A percentile compares a stretch with the other conserved stretches of the same genome.
Evolutionary conservation across 1,139 yeast species (phyloP).

Genomic region (Nadsonia starkeyi-henricii): DNA sequence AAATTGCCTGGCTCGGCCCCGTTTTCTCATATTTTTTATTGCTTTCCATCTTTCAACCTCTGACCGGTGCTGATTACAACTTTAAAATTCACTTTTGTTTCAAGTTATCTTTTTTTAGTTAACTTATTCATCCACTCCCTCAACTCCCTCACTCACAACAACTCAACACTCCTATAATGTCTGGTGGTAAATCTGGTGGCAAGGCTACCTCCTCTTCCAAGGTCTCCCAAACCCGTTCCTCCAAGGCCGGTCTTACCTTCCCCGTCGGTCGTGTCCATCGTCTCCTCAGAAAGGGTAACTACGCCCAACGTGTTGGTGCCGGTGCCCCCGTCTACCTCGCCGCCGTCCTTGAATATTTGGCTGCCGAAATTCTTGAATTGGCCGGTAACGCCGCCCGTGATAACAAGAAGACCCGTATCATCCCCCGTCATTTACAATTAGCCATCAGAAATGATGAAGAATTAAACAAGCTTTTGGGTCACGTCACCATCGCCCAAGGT

Average conservation of each 20-base stretch:
- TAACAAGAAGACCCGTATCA: conserved; percentile 94
- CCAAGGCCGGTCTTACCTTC: conserved; percentile 97
- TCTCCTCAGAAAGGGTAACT: conserved; percentile 93
- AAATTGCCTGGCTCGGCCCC: no score
- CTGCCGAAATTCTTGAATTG: conserved; percentile 94
- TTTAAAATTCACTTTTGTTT: conserved; percentile 11
- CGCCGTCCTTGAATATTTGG: conserved; percentile 89
- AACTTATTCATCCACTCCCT: background rate
- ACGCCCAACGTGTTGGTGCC: conserved; percentile 98
- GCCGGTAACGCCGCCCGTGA: conserved; percentile 99
- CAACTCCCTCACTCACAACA: conserved; percentile 1
- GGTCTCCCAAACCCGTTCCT: conserved; percentile 94
- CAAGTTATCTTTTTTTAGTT: background rate
- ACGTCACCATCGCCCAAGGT: conserved; percentile 93
- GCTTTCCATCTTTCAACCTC: conserved; percentile 12
- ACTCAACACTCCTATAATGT: conserved; percentile 38
- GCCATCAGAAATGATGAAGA: conserved; percentile 98
- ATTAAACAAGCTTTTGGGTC: conserved; percentile 84
- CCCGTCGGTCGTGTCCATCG: conserved; percentile 99
- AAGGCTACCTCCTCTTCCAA: conserved; percentile 85
- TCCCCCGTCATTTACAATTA: conserved; percentile 95
- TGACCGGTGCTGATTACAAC: conserved; percentile 5
- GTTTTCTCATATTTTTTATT: conserved; percentile 1
- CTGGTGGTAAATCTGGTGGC: conserved; percentile 95
- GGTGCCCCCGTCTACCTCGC: conserved; percentile 96